These are phyloP conservation scores for Thielaviopsis punctulata DNA, from an alignment of 2,329 filamentous ascomycete genomes.

Conservation along the genomic window DNA sequence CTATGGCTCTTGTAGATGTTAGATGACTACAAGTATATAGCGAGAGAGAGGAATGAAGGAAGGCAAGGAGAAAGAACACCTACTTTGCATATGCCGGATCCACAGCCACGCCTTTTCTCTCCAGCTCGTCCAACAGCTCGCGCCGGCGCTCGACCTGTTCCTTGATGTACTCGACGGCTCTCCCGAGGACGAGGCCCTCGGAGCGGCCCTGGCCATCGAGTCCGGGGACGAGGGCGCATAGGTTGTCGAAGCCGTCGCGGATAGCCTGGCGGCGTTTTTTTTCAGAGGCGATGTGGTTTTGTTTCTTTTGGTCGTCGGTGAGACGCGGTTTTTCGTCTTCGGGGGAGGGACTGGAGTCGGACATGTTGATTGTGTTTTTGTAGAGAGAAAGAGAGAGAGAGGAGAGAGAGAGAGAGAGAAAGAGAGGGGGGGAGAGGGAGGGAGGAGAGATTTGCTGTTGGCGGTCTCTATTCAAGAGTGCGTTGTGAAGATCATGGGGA, in stretches of 20 bases:
- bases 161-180: slow-evolving; percentile 48
- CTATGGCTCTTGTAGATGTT: slow-evolving; percentile 11
- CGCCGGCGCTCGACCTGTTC: slow-evolving; percentile 41
- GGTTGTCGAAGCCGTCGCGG: slow-evolving; percentile 63
- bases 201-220: slow-evolving; percentile 70
- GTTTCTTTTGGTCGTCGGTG: slow-evolving; percentile 37
- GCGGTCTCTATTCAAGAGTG: too few species aligned
- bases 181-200: slow-evolving; percentile 66
- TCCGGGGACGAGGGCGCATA: slow-evolving; percentile 66
- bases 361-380: background rate
- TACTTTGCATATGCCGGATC: slow-evolving; percentile 15
- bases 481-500: too few species aligned
- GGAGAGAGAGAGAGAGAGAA: slow-evolving; percentile 11
- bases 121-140: slow-evolving; percentile 38
- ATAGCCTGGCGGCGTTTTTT: slow-evolving; percentile 44
- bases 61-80: background rate
- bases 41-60: background rate
- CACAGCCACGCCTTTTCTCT: slow-evolving; percentile 40
- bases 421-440: slow-evolving; percentile 30
- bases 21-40: background rate
- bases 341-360: slow-evolving; percentile 6
- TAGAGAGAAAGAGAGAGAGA: background rate
- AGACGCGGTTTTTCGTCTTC: slow-evolving; percentile 32
- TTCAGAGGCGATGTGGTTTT: slow-evolving; percentile 36
- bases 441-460: slow-evolving; percentile 20